Percentiles rank a stretch among this genome's conserved stretches.
These are phyloP conservation scores for Helicocarpus griseus DNA, from an alignment of 2,329 filamentous ascomycete species.

Conservation along the genomic window DNA sequence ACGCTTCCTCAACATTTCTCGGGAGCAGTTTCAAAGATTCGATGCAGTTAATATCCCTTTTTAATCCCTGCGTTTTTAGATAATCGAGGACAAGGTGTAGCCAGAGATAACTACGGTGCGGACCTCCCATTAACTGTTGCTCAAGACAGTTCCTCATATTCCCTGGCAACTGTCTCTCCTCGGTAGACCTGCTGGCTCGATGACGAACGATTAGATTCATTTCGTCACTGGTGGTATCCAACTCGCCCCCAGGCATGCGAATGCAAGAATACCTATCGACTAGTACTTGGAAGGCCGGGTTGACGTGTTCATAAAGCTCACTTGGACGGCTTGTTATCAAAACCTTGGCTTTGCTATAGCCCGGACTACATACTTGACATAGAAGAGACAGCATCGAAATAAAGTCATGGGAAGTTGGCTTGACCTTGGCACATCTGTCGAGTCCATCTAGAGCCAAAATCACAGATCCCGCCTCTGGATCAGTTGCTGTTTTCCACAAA, in stretches of 20 bases:
- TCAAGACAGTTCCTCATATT: not conserved
- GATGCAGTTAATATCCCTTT: too few relatives aligned
- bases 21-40: too few relatives aligned
- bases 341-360: not conserved
- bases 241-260: not conserved
- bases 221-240: not conserved
- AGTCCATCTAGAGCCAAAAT: not conserved
- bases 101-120: not conserved
- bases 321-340: not conserved
- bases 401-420: not conserved
- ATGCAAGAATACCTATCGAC: not conserved
- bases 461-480: not conserved
- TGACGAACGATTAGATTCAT: not conserved
- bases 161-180: not conserved
- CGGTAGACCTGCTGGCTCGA: not conserved
- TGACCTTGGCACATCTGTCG: not conserved
- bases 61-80: not conserved
- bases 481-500: not conserved
- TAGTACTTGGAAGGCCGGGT: not conserved
- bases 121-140: not conserved
- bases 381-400: not conserved
- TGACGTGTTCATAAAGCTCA: not conserved
- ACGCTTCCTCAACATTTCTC: not conserved
- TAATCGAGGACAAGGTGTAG: not conserved
- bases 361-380: not conserved